Percentiles rank a stretch among this genome's conserved stretches.
Conservation (phyloP, 345 rosid genomes). For the Limnanthes douglasii region DNA sequence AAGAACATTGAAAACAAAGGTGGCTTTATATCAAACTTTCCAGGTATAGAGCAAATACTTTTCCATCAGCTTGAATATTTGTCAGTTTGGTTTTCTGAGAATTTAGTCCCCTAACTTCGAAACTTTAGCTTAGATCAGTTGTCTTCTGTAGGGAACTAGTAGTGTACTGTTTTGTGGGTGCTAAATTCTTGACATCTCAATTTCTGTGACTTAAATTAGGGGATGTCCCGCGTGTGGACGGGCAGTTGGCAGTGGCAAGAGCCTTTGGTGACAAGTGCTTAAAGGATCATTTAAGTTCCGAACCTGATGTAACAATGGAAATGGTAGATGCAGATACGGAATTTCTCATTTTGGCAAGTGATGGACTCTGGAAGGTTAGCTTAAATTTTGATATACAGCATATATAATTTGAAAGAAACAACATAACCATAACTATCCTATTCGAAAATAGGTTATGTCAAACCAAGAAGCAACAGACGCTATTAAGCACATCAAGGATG, state of each 20-base stretch:
- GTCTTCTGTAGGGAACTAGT: too few species aligned
- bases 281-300: conserved; percentile 82
- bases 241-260: conserved; percentile 88
- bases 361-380: conserved; percentile 86
- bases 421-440: too few species aligned
- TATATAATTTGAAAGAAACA: too few species aligned
- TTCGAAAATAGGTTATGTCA: conserved; percentile 79
- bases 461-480: conserved; percentile 79
- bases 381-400: conserved; percentile 2
- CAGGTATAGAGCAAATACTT: too few species aligned
- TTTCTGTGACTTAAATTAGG: conserved; percentile 33
- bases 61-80: too few species aligned
- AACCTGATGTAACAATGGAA: conserved; percentile 55
- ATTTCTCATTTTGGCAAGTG: conserved; percentile 69
- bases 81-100: too few species aligned
- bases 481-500: conserved; percentile 51
- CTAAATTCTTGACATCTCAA: too few species aligned
- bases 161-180: too few species aligned
- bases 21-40: conserved; percentile 77
- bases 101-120: too few species aligned
- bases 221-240: conserved; percentile 89
- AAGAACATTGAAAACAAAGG: conserved; percentile 62
- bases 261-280: conserved; percentile 90
- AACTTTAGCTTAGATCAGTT: too few species aligned
- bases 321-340: conserved; percentile 44